Conservation (phyloP, 345 rosid species). For the Camelina neglecta region DNA sequence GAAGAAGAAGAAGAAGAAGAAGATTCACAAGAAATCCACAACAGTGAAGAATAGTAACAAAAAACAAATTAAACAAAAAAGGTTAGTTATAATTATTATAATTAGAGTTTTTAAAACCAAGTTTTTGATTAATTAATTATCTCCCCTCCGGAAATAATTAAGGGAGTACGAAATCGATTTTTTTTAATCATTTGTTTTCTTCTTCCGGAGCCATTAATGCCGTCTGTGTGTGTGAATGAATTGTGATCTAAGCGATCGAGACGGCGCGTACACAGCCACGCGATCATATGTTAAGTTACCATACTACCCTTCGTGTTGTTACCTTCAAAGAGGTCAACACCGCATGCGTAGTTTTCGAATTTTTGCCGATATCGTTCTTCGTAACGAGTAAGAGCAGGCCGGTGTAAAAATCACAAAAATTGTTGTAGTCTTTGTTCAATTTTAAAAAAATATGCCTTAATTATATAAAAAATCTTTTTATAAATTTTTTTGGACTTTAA, state of each 20-base stretch:
- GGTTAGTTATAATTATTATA: constrained; percentile 11
- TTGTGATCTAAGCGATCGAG: not conserved
- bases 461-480: too few relatives aligned
- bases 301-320: not conserved
- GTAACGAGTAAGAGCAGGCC: too few relatives aligned
- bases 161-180: not conserved
- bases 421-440: too few relatives aligned
- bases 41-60: not conserved
- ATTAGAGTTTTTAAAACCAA: not conserved
- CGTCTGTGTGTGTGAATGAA: not conserved
- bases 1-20: not conserved
- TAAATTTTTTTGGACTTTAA: too few relatives aligned
- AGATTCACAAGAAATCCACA: constrained; percentile 12
- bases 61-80: not conserved
- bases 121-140: not conserved
- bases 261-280: constrained; percentile 27
- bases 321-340: not conserved
- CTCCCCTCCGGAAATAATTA: not conserved
- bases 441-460: too few relatives aligned
- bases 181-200: not conserved
- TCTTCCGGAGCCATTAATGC: constrained; percentile 17
- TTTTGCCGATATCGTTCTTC: not conserved
- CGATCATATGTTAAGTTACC: not conserved
- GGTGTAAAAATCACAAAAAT: too few relatives aligned
- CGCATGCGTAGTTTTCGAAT: constrained; percentile 4